Evolutionary conservation across 1,284 basidiomycete genomes (phyloP).

Genomic region (Trichosporon sp.): DNA sequence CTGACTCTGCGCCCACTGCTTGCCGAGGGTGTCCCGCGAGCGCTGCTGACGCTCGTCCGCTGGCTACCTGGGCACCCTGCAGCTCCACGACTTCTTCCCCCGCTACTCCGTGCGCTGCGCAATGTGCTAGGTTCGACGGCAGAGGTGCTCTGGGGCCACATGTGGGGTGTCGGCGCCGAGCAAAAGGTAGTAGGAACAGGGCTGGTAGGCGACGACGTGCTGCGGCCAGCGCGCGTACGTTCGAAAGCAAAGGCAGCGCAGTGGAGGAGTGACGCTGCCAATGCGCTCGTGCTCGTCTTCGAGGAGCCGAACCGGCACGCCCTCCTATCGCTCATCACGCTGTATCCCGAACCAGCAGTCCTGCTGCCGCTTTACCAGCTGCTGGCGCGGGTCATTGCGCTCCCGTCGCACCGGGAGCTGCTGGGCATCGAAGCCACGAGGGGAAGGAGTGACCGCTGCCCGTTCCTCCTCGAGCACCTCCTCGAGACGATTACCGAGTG

Average conservation of each 20-base stretch:
- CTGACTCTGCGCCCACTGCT: conserved; percentile 36
- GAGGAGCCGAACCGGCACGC: conserved; percentile 33
- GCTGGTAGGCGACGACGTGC: conserved; percentile 25
- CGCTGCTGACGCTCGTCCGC: conserved; percentile 28
- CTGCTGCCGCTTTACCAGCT: conserved; percentile 51
- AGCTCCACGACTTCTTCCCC: conserved; percentile 22
- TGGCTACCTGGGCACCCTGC: conserved; percentile 7
- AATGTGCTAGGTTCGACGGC: conserved; percentile 41
- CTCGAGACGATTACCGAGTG: conserved; percentile 25
- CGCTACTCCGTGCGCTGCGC: conserved; percentile 35
- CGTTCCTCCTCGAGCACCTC: conserved; percentile 32
- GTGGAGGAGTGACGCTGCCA: conserved; percentile 21
- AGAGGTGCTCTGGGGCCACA: conserved; percentile 43
- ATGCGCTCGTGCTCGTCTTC: conserved; percentile 28
- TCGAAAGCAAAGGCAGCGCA: conserved; percentile 15
- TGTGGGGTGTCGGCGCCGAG: conserved; percentile 44
- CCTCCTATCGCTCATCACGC: conserved; percentile 27
- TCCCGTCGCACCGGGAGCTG: conserved; percentile 55
- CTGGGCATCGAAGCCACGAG: conserved; percentile 39
- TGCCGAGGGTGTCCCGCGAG: conserved; percentile 20
- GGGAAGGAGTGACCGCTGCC: background rate
- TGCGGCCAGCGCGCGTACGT: conserved; percentile 14
- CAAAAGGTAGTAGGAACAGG: conserved; percentile 39
- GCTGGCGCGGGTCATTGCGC: conserved; percentile 59
- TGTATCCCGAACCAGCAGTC: conserved; percentile 42